phyloP scores from a whole-genome alignment of 768 basidiomycete species.

The Rubroboletus satanas region DNA sequence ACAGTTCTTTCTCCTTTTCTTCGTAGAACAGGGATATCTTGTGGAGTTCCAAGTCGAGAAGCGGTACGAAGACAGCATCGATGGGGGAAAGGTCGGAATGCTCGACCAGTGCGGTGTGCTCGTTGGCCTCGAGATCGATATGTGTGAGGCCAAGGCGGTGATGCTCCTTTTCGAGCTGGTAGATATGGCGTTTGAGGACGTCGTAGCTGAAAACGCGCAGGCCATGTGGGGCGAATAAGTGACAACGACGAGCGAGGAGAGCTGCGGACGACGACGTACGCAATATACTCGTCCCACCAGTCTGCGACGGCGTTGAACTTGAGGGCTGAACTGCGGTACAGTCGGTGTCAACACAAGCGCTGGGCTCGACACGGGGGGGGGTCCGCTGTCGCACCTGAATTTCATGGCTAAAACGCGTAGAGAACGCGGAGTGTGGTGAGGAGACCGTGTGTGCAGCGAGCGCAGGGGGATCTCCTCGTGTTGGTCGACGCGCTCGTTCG shows the following conservation, averaged over 20 bases:
- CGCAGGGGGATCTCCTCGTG: conserved; percentile 28
- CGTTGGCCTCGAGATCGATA: conserved; percentile 63
- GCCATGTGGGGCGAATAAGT: not conserved
- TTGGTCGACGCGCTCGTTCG: conserved; percentile 1
- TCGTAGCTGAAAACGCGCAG: conserved; percentile 57
- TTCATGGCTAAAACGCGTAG: conserved; percentile 29
- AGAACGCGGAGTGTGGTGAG: not conserved
- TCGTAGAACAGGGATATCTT: conserved; percentile 83
- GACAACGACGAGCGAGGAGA: not conserved
- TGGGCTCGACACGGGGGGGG: not conserved
- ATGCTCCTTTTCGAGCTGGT: conserved; percentile 80
- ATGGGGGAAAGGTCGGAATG: conserved; percentile 36
- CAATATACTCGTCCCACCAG: conserved; percentile 91
- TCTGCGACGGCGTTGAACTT: conserved; percentile 90
- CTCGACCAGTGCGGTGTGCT: conserved; percentile 53
- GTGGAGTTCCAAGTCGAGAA: conserved; percentile 77
- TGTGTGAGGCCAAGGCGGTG: conserved; percentile 39
- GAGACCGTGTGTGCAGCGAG: not conserved
- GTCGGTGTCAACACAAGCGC: not conserved
- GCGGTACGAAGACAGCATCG: conserved; percentile 61
- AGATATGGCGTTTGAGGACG: conserved; percentile 77
- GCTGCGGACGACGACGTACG: conserved; percentile 46
- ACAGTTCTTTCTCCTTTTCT: conserved; percentile 67
- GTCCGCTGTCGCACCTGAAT: conserved; percentile 28
- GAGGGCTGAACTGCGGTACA: conserved; percentile 59